phyloP scores from a whole-genome alignment of 192 early-diverging fungal species.

The Ramicandelaber brevisporus region DNA sequence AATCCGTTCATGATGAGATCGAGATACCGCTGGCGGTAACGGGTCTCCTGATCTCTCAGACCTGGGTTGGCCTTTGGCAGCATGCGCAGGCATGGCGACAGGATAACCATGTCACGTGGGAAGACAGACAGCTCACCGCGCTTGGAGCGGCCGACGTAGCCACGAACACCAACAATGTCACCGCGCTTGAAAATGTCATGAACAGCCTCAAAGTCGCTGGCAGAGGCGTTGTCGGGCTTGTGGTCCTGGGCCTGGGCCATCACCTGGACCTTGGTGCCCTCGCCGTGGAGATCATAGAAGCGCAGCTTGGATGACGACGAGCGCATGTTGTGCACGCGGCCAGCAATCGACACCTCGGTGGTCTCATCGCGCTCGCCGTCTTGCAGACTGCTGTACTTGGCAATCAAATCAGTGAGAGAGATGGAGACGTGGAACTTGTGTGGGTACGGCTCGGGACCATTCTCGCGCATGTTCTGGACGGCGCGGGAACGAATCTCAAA shows the following conservation, averaged over 20 bases:
- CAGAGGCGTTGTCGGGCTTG: conserved; percentile 19
- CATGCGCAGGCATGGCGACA: conserved; percentile 87
- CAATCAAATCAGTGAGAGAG: conserved; percentile 63
- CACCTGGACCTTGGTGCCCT: conserved; percentile 85
- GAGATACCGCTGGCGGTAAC: conserved; percentile 93
- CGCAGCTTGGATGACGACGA: conserved; percentile 66
- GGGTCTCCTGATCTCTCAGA: conserved; percentile 88
- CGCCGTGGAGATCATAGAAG: conserved; percentile 89
- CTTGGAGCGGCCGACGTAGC: conserved; percentile 79
- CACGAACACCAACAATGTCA: conserved; percentile 85
- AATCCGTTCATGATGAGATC: conserved; percentile 97
- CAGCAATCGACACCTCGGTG: conserved; percentile 51
- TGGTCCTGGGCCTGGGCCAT: conserved; percentile 55
- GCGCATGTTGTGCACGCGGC: conserved; percentile 91
- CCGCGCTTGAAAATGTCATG: conserved; percentile 73
- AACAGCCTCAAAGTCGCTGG: conserved; percentile 45
- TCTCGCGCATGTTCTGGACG: conserved; percentile 55
- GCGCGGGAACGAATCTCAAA: conserved; percentile 88
- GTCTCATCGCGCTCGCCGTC: conserved; percentile 37
- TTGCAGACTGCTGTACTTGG: conserved; percentile 46
- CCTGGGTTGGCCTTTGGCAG: conserved; percentile 87
- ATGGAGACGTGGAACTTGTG: conserved; percentile 91
- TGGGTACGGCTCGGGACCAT: conserved; percentile 82
- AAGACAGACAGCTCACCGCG: conserved; percentile 88
- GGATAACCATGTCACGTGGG: conserved; percentile 59